A percentile compares a stretch with the other conserved stretches of the same genome.
Conservation (phyloP, 805 yeast species). For the Myxozyma kluyveri region DNA sequence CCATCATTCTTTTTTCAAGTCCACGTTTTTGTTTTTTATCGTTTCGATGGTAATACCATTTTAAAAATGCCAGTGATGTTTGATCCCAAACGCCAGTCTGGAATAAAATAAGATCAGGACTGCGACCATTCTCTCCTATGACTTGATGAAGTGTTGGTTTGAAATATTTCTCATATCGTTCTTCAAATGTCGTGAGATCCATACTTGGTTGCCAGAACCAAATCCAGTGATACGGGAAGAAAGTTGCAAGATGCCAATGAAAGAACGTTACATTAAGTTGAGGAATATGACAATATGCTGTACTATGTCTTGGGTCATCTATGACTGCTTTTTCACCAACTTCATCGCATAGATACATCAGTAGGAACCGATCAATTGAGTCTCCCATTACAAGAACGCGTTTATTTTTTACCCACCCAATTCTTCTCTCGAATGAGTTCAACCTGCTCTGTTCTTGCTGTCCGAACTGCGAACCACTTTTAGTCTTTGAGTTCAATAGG, state of each 20-base stretch:
- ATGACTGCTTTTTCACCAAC: neutral
- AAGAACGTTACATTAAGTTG: slow-evolving; percentile 20
- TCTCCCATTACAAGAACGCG: slow-evolving; percentile 24
- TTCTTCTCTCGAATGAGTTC: neutral
- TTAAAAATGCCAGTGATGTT: slow-evolving; percentile 12
- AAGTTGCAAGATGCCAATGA: slow-evolving; percentile 28
- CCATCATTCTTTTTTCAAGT: too few species aligned
- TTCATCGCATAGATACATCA: slow-evolving; percentile 24
- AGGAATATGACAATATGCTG: slow-evolving; percentile 18
- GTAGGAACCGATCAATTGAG: slow-evolving; percentile 24
- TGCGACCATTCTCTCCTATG: slow-evolving; percentile 15
- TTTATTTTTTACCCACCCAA: slow-evolving; percentile 19
- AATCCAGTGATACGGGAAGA: slow-evolving; percentile 16
- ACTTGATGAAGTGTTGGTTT: slow-evolving; percentile 13
- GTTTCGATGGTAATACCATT: neutral
- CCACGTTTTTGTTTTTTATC: too few species aligned
- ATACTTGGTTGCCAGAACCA: slow-evolving; percentile 28
- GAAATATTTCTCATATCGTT: slow-evolving; percentile 19
- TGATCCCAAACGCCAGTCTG: slow-evolving; percentile 28
- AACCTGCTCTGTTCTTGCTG: slow-evolving; percentile 5
- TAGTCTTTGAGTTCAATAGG: neutral
- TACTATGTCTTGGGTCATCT: slow-evolving; percentile 15
- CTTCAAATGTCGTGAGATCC: slow-evolving; percentile 25
- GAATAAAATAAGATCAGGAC: slow-evolving; percentile 24
- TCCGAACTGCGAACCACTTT: neutral